Evolutionary conservation across 495 filamentous ascomycete genomes (phyloP).

Genomic region (Extremus antarcticus): DNA sequence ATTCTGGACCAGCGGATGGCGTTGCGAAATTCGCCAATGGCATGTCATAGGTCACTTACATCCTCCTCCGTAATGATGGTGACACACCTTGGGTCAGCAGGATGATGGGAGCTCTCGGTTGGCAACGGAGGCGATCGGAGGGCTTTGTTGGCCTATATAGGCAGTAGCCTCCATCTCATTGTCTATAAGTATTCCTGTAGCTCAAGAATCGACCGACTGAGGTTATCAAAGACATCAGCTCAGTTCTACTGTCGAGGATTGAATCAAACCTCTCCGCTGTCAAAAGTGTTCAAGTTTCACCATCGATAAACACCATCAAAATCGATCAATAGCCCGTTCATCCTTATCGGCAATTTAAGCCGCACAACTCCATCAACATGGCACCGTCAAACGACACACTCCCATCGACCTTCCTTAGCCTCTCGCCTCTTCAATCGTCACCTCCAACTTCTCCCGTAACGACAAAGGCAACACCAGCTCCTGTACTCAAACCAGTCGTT

Average conservation of each 20-base stretch:
- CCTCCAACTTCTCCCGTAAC: neutral
- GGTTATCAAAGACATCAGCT: no score
- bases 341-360: no score
- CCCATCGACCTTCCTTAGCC: conserved; percentile 12
- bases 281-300: neutral
- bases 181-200: no score
- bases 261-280: no score
- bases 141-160: neutral
- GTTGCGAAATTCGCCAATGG: neutral
- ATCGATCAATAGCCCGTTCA: neutral
- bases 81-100: neutral
- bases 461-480: neutral
- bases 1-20: neutral
- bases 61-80: neutral
- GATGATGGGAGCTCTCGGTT: neutral
- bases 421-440: conserved; percentile 9
- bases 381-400: neutral
- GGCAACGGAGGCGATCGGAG: neutral
- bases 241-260: no score
- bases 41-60: neutral
- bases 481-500: neutral
- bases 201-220: no score
- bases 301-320: neutral
- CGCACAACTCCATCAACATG: neutral
- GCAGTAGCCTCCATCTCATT: neutral